Evolutionary conservation across 768 basidiomycete species (phyloP).

Genomic region (Gymnopilus dilepis): DNA sequence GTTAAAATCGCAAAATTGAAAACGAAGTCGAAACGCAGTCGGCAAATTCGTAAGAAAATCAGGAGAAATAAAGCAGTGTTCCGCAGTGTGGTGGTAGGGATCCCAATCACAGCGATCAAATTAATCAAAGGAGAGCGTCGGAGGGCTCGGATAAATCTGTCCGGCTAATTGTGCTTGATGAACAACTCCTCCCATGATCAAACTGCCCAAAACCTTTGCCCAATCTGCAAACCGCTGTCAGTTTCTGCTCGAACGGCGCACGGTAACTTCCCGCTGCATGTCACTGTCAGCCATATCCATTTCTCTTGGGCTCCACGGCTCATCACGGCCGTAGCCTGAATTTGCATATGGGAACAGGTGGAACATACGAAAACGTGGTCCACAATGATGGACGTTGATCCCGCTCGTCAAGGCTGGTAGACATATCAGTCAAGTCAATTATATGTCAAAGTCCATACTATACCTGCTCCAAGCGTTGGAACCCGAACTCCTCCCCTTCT

Average conservation of each 20-base stretch:
- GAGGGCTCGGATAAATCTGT: background rate
- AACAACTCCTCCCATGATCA: slow-evolving; percentile 8
- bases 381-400: background rate
- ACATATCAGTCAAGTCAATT: slow-evolving; percentile 8
- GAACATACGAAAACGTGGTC: background rate
- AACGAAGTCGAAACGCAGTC: background rate
- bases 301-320: background rate
- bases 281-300: background rate
- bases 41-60: background rate
- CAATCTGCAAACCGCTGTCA: background rate
- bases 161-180: slow-evolving; percentile 3
- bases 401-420: slow-evolving; percentile 5
- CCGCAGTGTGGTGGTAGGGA: slow-evolving; percentile 1
- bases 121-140: slow-evolving; percentile 2
- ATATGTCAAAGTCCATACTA: slow-evolving; percentile 5
- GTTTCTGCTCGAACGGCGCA: background rate
- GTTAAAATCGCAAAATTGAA: background rate
- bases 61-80: background rate
- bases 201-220: background rate
- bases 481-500: background rate
- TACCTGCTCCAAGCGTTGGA: background rate
- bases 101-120: slow-evolving; percentile 3
- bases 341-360: background rate
- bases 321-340: background rate
- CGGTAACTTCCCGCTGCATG: background rate